A percentile compares a stretch with the other conserved stretches of the same genome.
These are phyloP conservation scores for Volvox africanus DNA, from an alignment of 139 green algal genomes.

Conservation along the genomic window DNA sequence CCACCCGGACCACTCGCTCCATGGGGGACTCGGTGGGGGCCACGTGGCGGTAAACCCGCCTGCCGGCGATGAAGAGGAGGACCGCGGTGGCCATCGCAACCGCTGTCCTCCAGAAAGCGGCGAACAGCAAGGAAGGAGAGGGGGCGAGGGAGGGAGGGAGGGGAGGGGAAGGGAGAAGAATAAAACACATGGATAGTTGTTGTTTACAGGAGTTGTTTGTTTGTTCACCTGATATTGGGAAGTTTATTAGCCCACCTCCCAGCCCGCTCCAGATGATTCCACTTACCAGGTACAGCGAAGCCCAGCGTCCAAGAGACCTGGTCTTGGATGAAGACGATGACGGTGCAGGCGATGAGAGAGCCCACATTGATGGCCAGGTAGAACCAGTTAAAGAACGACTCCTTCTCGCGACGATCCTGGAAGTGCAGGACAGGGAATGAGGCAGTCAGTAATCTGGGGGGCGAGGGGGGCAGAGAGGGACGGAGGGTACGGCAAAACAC, in stretches of 20 bases:
- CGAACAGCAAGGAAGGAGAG: too few relatives aligned
- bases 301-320: slow-evolving; percentile 88
- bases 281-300: slow-evolving; percentile 83
- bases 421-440: not conserved
- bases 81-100: slow-evolving; percentile 86
- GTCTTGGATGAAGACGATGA: slow-evolving; percentile 85
- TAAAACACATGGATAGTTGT: too few relatives aligned
- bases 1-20: slow-evolving; percentile 84
- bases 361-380: slow-evolving; percentile 98
- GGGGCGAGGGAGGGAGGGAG: not conserved
- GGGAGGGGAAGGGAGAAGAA: not conserved
- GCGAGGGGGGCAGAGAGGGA: not conserved
- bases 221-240: too few relatives aligned
- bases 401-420: slow-evolving; percentile 89
- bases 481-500: too few relatives aligned
- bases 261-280: not conserved
- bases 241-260: too few relatives aligned
- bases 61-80: slow-evolving; percentile 81
- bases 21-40: slow-evolving; percentile 86
- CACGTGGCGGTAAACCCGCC: slow-evolving; percentile 66
- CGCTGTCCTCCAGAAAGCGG: too few relatives aligned
- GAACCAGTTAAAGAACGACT: slow-evolving; percentile 98
- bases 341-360: slow-evolving; percentile 84
- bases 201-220: too few relatives aligned
- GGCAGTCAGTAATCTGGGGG: too few relatives aligned